phyloP scores from a whole-genome alignment of 1,139 yeast genomes.

The Pichia terricola region DNA sequence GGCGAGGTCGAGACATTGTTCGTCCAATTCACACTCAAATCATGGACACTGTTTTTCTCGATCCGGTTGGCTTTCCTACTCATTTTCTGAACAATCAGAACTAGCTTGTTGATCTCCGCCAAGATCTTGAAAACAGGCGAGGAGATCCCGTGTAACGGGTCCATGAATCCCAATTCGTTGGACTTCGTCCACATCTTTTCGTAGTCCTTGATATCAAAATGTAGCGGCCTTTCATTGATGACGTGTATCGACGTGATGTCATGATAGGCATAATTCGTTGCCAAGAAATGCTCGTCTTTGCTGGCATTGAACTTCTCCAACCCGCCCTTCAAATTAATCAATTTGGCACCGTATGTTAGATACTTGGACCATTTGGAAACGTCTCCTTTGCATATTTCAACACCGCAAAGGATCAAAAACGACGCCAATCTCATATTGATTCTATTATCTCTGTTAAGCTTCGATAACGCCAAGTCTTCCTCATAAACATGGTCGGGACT shows the following conservation, averaged over 20 bases:
- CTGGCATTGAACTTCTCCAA: constrained; percentile 37
- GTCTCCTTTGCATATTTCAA: constrained; percentile 70
- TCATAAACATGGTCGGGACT: constrained; percentile 2
- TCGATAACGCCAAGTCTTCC: constrained; percentile 6
- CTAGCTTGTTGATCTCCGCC: constrained; percentile 60
- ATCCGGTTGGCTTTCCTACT: constrained; percentile 29
- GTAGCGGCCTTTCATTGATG: constrained; percentile 43
- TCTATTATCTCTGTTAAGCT: constrained; percentile 18
- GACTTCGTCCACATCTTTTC: constrained; percentile 38
- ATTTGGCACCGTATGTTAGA: constrained; percentile 50
- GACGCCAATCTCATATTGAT: constrained; percentile 49
- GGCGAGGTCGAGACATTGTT: constrained; percentile 7
- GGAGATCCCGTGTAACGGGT: constrained; percentile 67
- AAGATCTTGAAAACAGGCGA: constrained; percentile 55
- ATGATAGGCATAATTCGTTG: constrained; percentile 76
- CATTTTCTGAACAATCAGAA: constrained; percentile 25
- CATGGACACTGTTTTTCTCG: neutral
- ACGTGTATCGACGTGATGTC: constrained; percentile 60
- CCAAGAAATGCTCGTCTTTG: constrained; percentile 58
- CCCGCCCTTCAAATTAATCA: constrained; percentile 52
- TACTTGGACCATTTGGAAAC: constrained; percentile 60
- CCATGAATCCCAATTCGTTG: constrained; percentile 32
- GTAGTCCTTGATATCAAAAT: constrained; percentile 48
- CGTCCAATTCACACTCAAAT: neutral
- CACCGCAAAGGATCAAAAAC: constrained; percentile 56